Evolutionary conservation across 768 basidiomycete species (phyloP).

Genomic region (Cyclocybe aegerita): DNA sequence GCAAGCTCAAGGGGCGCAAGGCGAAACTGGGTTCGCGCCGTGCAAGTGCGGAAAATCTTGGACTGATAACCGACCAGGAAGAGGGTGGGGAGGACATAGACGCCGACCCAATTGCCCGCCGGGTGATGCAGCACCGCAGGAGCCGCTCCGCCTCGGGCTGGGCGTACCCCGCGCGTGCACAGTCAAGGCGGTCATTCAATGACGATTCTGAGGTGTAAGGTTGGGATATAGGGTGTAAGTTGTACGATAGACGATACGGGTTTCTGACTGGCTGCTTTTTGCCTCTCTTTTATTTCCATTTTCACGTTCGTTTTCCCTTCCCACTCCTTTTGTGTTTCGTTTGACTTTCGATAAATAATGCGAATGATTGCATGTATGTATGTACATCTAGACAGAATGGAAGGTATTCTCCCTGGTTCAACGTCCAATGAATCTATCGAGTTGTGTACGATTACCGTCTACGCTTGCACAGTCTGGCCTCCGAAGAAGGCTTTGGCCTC

Average conservation of each 20-base stretch:
- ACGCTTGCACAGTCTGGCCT: conserved; percentile 14
- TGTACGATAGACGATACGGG: too few species aligned
- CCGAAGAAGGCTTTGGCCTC: conserved; percentile 36
- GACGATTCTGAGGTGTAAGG: too few species aligned
- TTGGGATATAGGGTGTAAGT: too few species aligned
- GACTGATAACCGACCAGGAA: conserved; percentile 1
- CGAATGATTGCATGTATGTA: too few species aligned
- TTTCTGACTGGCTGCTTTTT: not conserved
- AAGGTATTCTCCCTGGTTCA: too few species aligned
- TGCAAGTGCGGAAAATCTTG: conserved; percentile 2
- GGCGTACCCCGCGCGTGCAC: conserved; percentile 23
- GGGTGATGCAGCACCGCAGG: conserved; percentile 21
- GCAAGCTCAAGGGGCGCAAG: conserved; percentile 1
- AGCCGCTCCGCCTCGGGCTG: conserved; percentile 27
- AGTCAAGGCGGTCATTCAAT: not conserved
- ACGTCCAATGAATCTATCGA: too few species aligned
- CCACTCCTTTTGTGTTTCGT: too few species aligned
- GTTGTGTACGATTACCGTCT: not conserved
- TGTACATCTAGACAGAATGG: too few species aligned
- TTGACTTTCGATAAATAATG: too few species aligned
- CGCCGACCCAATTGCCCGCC: conserved; percentile 7
- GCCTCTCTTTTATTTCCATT: too few species aligned
- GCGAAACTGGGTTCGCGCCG: not conserved
- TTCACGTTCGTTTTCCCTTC: too few species aligned
- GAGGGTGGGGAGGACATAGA: conserved; percentile 5